Evolutionary conservation across 768 basidiomycete species (phyloP), one percentile per base, ranked within the genome.

Genomic region (Rickenella mellea): DNA sequence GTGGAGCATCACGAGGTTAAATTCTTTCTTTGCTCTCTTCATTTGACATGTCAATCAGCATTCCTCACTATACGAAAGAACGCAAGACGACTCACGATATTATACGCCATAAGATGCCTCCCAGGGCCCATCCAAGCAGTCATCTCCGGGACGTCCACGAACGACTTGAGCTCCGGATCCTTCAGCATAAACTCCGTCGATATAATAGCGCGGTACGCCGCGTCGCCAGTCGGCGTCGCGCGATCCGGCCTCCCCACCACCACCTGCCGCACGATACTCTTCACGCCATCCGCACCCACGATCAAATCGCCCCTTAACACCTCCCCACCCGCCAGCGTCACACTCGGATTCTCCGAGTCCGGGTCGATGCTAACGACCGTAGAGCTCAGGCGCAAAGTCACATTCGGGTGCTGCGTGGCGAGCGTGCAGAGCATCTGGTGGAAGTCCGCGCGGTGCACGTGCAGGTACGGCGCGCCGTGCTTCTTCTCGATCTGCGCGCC

Each of bases 381-480:
- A 1, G 63, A 56, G 40, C 52, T 51, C 8, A 67, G 61, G n/a
- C 58, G 51, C 14, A 67, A 51, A 1, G 46, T 49, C 38, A 66
- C 60, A 41, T 46, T 45, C 3, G 62, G 61, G 3, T 48, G 48
- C 8, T 54, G 50, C 20, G 32, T 31, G 6, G 45, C 54, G 42
- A 68, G 57, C 43, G 64, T 62, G 41, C 55, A 60, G 28, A 69
- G 57, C 20, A 69, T 50, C 20, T 55, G 56, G 49, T 69, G 67
- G 39, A 66, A 62, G 51, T 69, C 67, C 24, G 65, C 67, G 42
- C 67, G 65, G 41, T 69, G 67, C 39, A 69, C 54, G 42, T 69
- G 63, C 42, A 64, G 64, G 48, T 68, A 69, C 5, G 65, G 66
- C 43, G 65, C 55, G 39, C 66, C 67, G 42, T 60, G 59, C 4